Conservation (phyloP, 2,329 filamentous ascomycete species). For the Calonectria montana region DNA sequence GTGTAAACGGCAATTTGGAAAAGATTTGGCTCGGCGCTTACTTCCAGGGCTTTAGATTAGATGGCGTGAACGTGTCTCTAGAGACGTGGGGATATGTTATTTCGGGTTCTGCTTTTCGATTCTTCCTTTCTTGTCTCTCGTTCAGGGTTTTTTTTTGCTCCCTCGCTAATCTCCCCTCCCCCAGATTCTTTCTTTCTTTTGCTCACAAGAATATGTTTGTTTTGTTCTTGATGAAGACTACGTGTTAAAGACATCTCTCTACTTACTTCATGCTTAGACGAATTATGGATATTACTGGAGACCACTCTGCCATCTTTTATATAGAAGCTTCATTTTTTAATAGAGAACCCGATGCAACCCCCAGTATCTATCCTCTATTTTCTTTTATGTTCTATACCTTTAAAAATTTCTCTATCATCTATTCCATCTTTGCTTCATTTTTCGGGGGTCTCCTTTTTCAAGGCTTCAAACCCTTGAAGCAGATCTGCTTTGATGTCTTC, state of each 20-base stretch:
- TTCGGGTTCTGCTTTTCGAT: neutral
- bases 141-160: neutral
- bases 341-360: neutral
- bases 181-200: neutral
- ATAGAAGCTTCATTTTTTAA: neutral
- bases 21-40: neutral
- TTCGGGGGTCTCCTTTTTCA: constrained; percentile 47
- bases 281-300: neutral
- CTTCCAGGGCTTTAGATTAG: neutral
- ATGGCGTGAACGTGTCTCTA: neutral
- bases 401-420: constrained; percentile 1
- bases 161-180: neutral
- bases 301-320: neutral
- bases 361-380: constrained; percentile 2
- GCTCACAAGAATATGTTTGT: neutral
- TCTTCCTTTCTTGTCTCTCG: constrained; percentile 8
- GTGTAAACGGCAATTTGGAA: neutral
- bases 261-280: neutral
- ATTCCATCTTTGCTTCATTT: neutral
- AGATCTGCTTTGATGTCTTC: constrained; percentile 87
- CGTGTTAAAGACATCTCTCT: neutral
- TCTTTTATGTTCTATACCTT: neutral
- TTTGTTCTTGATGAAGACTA: neutral
- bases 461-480: constrained; percentile 70
- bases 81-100: neutral